phyloP scores from a whole-genome alignment of 192 early-diverging fungal species.

The Coemansia sp. region DNA sequence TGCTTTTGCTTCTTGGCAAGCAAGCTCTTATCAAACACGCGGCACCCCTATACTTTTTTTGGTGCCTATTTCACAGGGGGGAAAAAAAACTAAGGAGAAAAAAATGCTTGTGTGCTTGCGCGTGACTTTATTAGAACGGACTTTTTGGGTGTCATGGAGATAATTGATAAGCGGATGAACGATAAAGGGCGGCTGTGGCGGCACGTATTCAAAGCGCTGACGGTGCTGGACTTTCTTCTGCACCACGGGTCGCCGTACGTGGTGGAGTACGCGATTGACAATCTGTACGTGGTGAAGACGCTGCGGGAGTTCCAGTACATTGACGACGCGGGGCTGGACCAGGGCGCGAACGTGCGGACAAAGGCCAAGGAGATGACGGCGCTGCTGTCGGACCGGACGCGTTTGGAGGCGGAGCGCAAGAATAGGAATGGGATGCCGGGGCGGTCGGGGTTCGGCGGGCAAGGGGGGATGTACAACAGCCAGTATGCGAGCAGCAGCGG shows the following conservation, averaged over 20 bases:
- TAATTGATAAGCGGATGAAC: constrained; percentile 95
- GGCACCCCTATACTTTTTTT: too few relatives aligned
- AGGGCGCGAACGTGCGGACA: constrained; percentile 90
- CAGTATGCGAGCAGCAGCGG: constrained; percentile 43
- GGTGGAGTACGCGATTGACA: constrained; percentile 82
- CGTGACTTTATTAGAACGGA: constrained; percentile 60
- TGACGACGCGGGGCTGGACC: constrained; percentile 89
- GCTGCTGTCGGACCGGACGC: constrained; percentile 74
- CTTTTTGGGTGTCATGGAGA: constrained; percentile 97
- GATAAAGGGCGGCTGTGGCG: constrained; percentile 98
- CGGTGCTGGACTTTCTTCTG: constrained; percentile 82
- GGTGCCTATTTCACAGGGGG: too few relatives aligned
- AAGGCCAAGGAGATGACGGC: constrained; percentile 88
- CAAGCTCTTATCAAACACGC: too few relatives aligned
- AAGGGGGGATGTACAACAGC: constrained; percentile 14
- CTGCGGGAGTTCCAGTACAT: constrained; percentile 95
- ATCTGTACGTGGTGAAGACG: constrained; percentile 92
- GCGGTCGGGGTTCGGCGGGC: constrained; percentile 51
- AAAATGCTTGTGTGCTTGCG: too few relatives aligned
- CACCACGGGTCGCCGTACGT: constrained; percentile 83
- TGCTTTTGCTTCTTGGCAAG: background rate
- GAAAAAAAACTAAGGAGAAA: background rate
- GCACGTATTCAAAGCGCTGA: constrained; percentile 95
- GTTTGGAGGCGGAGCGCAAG: constrained; percentile 73
- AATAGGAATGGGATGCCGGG: constrained; percentile 59